These are phyloP conservation scores for Xylariaceae sp. DNA, from an alignment of 2,329 filamentous ascomycete species.

Conservation along the genomic window DNA sequence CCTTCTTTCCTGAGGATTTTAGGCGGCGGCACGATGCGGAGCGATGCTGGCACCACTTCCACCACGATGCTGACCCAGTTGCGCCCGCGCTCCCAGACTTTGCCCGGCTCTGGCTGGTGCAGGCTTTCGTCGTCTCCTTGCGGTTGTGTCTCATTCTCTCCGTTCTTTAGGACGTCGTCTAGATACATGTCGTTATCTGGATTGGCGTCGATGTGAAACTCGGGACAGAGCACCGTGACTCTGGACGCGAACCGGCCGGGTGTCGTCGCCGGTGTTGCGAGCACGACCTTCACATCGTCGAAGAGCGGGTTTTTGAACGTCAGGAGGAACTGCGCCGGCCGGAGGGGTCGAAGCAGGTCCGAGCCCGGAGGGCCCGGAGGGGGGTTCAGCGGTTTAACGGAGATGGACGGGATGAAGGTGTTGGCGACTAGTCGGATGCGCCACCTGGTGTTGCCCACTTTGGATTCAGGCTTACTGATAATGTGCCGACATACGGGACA, in stretches of 20 bases:
- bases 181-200: constrained; percentile 72
- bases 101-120: constrained; percentile 75
- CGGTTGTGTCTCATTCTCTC: constrained; percentile 37
- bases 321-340: constrained; percentile 72
- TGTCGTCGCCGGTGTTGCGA: constrained; percentile 77
- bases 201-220: constrained; percentile 91
- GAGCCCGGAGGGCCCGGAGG: constrained; percentile 22
- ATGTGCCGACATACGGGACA: constrained; percentile 92
- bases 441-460: constrained; percentile 83
- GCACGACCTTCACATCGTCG: constrained; percentile 78
- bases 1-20: constrained; percentile 28
- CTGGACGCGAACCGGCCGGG: constrained; percentile 71
- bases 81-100: constrained; percentile 89
- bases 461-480: constrained; percentile 88
- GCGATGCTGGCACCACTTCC: constrained; percentile 70
- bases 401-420: constrained; percentile 80
- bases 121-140: constrained; percentile 37
- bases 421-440: constrained; percentile 86
- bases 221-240: constrained; percentile 88
- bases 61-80: constrained; percentile 96
- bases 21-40: constrained; percentile 40
- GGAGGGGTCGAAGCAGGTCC: constrained; percentile 51
- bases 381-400: constrained; percentile 58
- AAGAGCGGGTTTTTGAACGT: constrained; percentile 94
- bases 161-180: constrained; percentile 78